Evolutionary conservation across 805 yeast species (phyloP).

Genomic region (Lachancea nothofagi): DNA sequence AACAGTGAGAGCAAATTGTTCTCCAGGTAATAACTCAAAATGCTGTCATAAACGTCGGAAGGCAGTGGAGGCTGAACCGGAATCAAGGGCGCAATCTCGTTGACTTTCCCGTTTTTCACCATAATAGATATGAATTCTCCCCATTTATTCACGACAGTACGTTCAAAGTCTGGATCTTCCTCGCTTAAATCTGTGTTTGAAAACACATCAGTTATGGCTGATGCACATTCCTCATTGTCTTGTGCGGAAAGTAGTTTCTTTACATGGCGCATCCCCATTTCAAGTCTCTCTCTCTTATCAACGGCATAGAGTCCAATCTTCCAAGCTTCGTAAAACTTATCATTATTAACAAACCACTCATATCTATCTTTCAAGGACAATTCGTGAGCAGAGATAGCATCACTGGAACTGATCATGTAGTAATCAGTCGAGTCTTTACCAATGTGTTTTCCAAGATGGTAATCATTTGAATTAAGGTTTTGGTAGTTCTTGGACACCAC

Average conservation of each 20-base stretch:
- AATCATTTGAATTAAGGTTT: conserved; percentile 72
- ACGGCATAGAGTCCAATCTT: conserved; percentile 57
- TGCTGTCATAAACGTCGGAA: conserved; percentile 39
- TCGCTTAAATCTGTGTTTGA: conserved; percentile 19
- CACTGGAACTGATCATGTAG: conserved; percentile 72
- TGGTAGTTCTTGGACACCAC: conserved; percentile 55
- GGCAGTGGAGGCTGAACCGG: conserved; percentile 45
- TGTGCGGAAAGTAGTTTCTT: conserved; percentile 22
- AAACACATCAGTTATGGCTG: conserved; percentile 42
- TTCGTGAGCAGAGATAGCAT: conserved; percentile 71
- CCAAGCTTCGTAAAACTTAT: conserved; percentile 69
- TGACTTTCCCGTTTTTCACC: conserved; percentile 42
- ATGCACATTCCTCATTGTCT: conserved; percentile 54
- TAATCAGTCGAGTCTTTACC: conserved; percentile 42
- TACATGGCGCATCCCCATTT: conserved; percentile 54
- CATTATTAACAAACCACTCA: conserved; percentile 61
- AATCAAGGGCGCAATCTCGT: conserved; percentile 44
- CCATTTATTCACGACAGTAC: conserved; percentile 49
- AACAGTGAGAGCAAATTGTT: conserved; percentile 36
- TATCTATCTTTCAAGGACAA: conserved; percentile 64
- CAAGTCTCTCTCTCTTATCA: conserved; percentile 43
- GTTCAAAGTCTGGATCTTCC: conserved; percentile 17
- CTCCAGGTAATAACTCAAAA: conserved; percentile 43
- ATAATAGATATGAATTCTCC: conserved; percentile 53
- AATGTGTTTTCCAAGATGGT: conserved; percentile 53